Evolutionary conservation across 1,284 basidiomycete species (phyloP).

Genomic region (Trichosporon sp.): DNA sequence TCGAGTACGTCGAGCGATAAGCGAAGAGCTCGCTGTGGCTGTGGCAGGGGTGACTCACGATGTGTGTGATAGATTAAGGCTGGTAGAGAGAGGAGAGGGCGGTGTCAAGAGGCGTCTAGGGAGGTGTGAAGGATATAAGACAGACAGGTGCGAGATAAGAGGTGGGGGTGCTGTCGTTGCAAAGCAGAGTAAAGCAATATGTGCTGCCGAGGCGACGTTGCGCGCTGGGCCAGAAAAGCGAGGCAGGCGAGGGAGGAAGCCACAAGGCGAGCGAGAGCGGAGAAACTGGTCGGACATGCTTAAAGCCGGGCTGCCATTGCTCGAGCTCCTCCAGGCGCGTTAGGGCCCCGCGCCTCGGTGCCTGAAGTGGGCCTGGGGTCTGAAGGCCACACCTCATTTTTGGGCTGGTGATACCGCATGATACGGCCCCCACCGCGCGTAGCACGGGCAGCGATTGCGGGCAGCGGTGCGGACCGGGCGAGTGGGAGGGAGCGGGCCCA

Average conservation of each 20-base stretch:
- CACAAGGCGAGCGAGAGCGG: neutral
- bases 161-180: neutral
- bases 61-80: neutral
- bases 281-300: constrained; percentile 2
- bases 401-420: too few species aligned
- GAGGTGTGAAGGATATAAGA: neutral
- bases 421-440: neutral
- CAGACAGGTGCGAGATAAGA: neutral
- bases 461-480: neutral
- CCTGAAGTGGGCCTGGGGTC: neutral
- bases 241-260: neutral
- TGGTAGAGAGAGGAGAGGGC: neutral
- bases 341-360: neutral
- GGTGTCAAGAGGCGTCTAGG: neutral
- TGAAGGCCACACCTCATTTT: neutral
- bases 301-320: neutral
- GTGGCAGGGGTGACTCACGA: neutral
- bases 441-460: neutral
- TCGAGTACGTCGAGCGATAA: too few species aligned
- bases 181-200: too few species aligned
- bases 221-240: neutral
- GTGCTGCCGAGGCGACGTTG: too few species aligned
- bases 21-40: too few species aligned
- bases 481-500: neutral
- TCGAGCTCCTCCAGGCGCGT: neutral